phyloP scores from a whole-genome alignment of 2,329 filamentous ascomycete genomes.

The Graphium sp. region DNA sequence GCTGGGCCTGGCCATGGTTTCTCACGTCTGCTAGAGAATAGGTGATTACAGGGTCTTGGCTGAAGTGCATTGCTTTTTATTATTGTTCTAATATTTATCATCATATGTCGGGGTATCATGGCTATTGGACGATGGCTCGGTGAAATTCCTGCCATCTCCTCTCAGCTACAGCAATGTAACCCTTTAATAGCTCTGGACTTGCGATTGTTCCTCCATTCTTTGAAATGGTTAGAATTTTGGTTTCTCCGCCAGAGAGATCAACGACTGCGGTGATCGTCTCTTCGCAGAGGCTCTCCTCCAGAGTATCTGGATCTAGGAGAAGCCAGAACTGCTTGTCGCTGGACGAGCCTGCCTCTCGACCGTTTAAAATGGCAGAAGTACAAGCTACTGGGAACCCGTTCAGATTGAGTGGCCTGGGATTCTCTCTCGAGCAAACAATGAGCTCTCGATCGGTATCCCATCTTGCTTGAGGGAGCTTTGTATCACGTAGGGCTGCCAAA shows the following conservation, averaged over 20 bases:
- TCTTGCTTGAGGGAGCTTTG: slow-evolving; percentile 57
- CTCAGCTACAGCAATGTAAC: slow-evolving; percentile 6
- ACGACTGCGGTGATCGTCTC: slow-evolving; percentile 75
- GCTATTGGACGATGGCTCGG: slow-evolving; percentile 20
- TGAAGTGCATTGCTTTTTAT: slow-evolving; percentile 2
- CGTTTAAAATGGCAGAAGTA: slow-evolving; percentile 65
- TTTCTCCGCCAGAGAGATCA: slow-evolving; percentile 37
- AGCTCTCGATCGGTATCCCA: slow-evolving; percentile 74
- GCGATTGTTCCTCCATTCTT: slow-evolving; percentile 68
- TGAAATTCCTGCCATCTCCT: slow-evolving; percentile 9
- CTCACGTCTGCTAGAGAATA: too few species aligned
- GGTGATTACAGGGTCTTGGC: too few species aligned
- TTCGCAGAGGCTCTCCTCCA: slow-evolving; percentile 73
- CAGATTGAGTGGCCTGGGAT: slow-evolving; percentile 40
- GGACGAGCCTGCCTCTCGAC: slow-evolving; percentile 31
- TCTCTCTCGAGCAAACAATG: slow-evolving; percentile 53
- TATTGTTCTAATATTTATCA: slow-evolving; percentile 1
- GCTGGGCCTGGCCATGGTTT: too few species aligned
- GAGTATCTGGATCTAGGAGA: slow-evolving; percentile 71
- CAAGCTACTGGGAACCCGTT: slow-evolving; percentile 56
- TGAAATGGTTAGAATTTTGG: slow-evolving; percentile 53
- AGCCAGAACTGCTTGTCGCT: slow-evolving; percentile 48
- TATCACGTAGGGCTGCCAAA: slow-evolving; percentile 64
- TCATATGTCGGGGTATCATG: slow-evolving; percentile 11
- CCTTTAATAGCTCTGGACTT: slow-evolving; percentile 31